phyloP scores from a whole-genome alignment of 73 alveolate species.

The Paramecium sonneborni region DNA sequence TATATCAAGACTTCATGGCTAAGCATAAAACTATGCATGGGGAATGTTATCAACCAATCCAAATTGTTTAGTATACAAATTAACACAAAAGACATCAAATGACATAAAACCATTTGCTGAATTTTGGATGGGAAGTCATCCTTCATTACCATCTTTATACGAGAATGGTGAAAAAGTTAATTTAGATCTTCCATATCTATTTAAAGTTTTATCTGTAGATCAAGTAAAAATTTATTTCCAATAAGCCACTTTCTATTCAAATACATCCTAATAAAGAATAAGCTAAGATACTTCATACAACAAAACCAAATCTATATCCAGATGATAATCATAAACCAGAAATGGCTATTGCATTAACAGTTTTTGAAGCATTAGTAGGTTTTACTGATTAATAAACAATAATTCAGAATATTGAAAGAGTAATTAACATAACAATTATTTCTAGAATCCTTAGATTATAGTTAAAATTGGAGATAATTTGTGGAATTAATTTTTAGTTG shows the following conservation, averaged over 20 bases:
- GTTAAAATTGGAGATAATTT: conserved; percentile 65
- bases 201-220: conserved; percentile 93
- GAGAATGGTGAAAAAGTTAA: conserved; percentile 66
- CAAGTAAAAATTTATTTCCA: neutral
- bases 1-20: conserved; percentile 38
- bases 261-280: conserved; percentile 95
- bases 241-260: conserved; percentile 95
- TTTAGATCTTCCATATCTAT: conserved; percentile 87
- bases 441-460: conserved; percentile 61
- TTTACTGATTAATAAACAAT: conserved; percentile 77
- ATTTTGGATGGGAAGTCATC: conserved; percentile 99
- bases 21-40: conserved; percentile 88
- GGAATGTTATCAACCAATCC: conserved; percentile 80
- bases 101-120: conserved; percentile 87
- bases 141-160: conserved; percentile 91
- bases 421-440: neutral
- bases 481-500: conserved; percentile 57
- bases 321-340: conserved; percentile 99
- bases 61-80: conserved; percentile 77
- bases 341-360: conserved; percentile 96
- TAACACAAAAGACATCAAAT: conserved; percentile 31
- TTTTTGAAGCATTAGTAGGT: conserved; percentile 92
- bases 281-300: conserved; percentile 89
- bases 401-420: conserved; percentile 23
- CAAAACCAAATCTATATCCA: conserved; percentile 91